phyloP scores from a whole-genome alignment of 805 yeast species.

The Suhomyces kilbournensis region DNA sequence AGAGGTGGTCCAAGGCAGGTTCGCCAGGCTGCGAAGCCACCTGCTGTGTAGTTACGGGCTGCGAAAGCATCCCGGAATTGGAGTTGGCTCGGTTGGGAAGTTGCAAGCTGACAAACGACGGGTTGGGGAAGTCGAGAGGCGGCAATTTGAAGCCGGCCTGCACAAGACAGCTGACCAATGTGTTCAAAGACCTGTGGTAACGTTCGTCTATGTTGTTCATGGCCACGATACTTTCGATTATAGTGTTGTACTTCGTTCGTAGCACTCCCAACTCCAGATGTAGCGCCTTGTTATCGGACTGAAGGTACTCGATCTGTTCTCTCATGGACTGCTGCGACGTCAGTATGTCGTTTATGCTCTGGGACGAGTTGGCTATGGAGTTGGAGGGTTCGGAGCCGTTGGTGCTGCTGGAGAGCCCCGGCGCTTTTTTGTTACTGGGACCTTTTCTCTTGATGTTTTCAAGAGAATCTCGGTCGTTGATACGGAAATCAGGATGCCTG shows the following conservation, averaged over 20 bases:
- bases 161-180: constrained; percentile 47
- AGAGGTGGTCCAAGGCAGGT: not conserved
- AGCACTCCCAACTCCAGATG: constrained; percentile 38
- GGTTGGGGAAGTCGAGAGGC: constrained; percentile 54
- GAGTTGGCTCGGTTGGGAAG: constrained; percentile 10
- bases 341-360: constrained; percentile 1
- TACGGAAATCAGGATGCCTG: constrained; percentile 82
- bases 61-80: not conserved
- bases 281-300: constrained; percentile 30
- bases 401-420: not conserved
- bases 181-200: constrained; percentile 49
- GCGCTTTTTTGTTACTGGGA: constrained; percentile 50
- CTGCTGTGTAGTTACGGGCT: not conserved
- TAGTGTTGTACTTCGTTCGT: constrained; percentile 58
- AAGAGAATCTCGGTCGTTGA: constrained; percentile 71
- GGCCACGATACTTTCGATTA: constrained; percentile 58
- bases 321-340: constrained; percentile 16
- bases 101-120: constrained; percentile 19
- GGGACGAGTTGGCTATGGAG: constrained; percentile 4
- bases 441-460: constrained; percentile 86
- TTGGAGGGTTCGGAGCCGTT: constrained; percentile 3
- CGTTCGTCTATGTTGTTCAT: constrained; percentile 58
- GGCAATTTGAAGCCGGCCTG: constrained; percentile 70
- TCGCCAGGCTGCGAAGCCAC: not conserved
- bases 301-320: constrained; percentile 32